Base-by-base conservation (phyloP, 441 rosid genomes). In the Sinapis alba region DNA sequence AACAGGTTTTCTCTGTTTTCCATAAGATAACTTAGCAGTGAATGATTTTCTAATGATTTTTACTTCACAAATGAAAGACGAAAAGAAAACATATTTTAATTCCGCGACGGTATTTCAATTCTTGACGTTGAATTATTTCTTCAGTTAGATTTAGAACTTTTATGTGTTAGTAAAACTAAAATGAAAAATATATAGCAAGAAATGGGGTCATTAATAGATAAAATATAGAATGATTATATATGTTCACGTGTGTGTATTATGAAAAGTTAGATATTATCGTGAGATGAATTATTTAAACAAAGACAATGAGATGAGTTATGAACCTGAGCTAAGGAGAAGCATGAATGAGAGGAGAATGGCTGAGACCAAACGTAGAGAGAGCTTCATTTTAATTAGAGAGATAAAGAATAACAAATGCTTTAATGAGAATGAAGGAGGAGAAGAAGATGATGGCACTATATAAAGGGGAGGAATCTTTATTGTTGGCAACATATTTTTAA, bases 291-390 rank as follows among this genome's bases (percentile, higher is more conserved):
- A 13, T 13, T 12, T 41, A 41, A 41, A 41, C 15, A 41, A 41
- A 41, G 16, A 41, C 47, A 38, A 2, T 41, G 47, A 41, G 47
- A 41, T 41, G 19, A 65, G 28, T 23, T 20, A 59, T 47, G 65
- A 73, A 78, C 81, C 81, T 72, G 74, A 43, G 32, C 70, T 70
- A 41, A 73, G 23, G 74, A 78, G 70, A 56, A 78, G 65, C 54
- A 78, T 73, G 74, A 68, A 23, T 12, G 68, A 26, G 66, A 78
- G 43, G 74, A 78, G 60, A 73, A 68, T 15, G 36, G 66, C 28
- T 41, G n/a, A n/a, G n/a, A 73, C 32, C 43, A 72, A 68, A 73
- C 78, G 77, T 19, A 67, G 21, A 26, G 78, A 73, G 47, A 67
- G 50, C 61, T 73, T 73, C 81, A 78, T 78, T 19, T 68, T 62